A percentile compares a stretch with the other conserved stretches of the same genome.
These are phyloP conservation scores for Neoarthrinium moseri DNA, from an alignment of 2,329 filamentous ascomycete genomes.

Conservation along the genomic window DNA sequence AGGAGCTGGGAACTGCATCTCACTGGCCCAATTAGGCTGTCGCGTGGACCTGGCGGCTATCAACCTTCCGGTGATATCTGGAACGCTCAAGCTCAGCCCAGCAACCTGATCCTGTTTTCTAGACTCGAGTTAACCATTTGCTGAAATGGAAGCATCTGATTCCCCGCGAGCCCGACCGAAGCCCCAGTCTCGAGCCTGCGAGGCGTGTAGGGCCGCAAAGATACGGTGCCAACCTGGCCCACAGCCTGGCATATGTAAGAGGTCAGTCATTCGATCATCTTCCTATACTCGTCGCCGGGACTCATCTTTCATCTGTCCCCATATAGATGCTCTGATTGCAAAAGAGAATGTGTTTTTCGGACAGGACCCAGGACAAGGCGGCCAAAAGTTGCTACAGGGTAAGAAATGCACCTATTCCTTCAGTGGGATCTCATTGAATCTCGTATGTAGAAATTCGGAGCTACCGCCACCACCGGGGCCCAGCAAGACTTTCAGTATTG, in stretches of 20 bases:
- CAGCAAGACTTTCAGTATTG: slow-evolving; percentile 51
- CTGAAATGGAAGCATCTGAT: slow-evolving; percentile 2
- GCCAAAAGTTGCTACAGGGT: slow-evolving; percentile 42
- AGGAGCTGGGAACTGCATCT: too few species aligned
- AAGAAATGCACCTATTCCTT: slow-evolving; percentile 19
- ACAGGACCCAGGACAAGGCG: slow-evolving; percentile 49
- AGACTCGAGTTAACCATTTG: too few species aligned
- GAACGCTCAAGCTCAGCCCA: neutral
- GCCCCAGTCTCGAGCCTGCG: slow-evolving; percentile 46
- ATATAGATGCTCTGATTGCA: slow-evolving; percentile 49
- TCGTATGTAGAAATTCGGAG: slow-evolving; percentile 16
- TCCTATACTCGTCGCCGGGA: neutral
- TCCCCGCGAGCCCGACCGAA: slow-evolving; percentile 19
- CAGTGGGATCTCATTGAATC: neutral
- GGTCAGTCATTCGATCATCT: slow-evolving; percentile 33
- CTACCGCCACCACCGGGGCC: slow-evolving; percentile 34
- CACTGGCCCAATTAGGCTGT: too few species aligned
- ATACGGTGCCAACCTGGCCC: slow-evolving; percentile 50
- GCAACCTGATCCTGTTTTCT: neutral
- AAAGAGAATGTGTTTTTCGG: slow-evolving; percentile 52
- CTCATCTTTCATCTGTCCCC: too few species aligned
- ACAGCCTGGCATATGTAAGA: slow-evolving; percentile 48
- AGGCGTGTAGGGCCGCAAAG: slow-evolving; percentile 53
- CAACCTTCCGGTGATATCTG: too few species aligned
- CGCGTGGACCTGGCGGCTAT: too few species aligned